These are phyloP conservation scores for Fusarium illudens DNA, from an alignment of 2,329 filamentous ascomycete genomes.

Conservation along the genomic window DNA sequence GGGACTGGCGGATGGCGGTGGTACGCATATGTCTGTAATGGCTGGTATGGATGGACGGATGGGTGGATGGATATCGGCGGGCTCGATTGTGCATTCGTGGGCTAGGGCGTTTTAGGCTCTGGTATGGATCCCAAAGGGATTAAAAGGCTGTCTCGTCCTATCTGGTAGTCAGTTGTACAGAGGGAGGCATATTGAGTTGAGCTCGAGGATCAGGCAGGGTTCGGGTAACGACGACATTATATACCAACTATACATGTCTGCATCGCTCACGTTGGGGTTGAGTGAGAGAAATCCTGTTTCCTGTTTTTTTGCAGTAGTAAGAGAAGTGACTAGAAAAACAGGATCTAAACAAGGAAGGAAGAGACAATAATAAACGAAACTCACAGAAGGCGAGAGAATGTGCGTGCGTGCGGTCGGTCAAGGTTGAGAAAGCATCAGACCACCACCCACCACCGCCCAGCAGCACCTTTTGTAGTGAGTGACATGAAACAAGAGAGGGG, in stretches of 20 bases:
- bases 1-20: not conserved
- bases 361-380: not conserved
- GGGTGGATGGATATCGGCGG: not conserved
- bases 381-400: not conserved
- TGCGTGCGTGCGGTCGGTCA: not conserved
- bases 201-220: not conserved
- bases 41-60: not conserved
- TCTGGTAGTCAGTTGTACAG: not conserved
- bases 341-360: not conserved
- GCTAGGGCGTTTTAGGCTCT: conserved; percentile 22
- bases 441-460: conserved; percentile 14
- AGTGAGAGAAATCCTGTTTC: not conserved
- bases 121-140: not conserved
- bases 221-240: conserved; percentile 2
- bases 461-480: not conserved
- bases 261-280: not conserved
- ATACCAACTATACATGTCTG: not conserved
- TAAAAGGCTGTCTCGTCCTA: conserved; percentile 7
- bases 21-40: conserved; percentile 18
- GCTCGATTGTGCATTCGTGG: conserved; percentile 6
- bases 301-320: not conserved
- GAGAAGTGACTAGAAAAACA: conserved; percentile 3
- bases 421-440: conserved; percentile 6
- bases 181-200: not conserved
- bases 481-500: not conserved